A percentile compares a stretch with the other conserved stretches of the same genome.
Evolutionary conservation across 2,329 filamentous ascomycete genomes (phyloP).

Genomic region (Leptographium flavum): DNA sequence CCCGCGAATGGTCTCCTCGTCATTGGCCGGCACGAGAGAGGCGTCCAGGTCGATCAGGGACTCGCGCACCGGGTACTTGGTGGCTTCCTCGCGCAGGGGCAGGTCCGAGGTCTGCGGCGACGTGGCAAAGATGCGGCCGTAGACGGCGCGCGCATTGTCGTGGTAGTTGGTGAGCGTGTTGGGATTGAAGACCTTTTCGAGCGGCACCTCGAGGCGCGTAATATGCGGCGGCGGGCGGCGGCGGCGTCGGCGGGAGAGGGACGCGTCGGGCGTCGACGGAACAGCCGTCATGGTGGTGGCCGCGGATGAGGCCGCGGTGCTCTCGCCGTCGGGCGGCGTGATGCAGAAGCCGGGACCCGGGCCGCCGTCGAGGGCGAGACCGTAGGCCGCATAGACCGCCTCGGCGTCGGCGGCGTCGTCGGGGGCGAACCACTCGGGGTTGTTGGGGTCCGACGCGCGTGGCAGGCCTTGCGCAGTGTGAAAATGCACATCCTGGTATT

Average conservation of each 20-base stretch:
- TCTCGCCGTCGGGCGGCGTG: no score
- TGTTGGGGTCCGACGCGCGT: not conserved
- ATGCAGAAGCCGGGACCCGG: no score
- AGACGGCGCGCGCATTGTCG: constrained; percentile 47
- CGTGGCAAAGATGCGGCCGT: constrained; percentile 24
- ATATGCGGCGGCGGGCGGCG: constrained; percentile 44
- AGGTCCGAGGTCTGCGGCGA: constrained; percentile 17
- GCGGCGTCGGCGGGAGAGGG: constrained; percentile 33
- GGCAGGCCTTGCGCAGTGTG: no score
- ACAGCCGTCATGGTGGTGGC: not conserved
- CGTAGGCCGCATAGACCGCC: constrained; percentile 43
- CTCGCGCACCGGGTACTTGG: no score
- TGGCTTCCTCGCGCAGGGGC: not conserved
- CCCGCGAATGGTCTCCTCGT: constrained; percentile 33
- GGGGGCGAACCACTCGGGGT: not conserved
- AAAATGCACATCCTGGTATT: constrained; percentile 23
- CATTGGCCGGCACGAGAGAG: constrained; percentile 35
- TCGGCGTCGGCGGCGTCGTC: constrained; percentile 29
- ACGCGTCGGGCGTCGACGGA: constrained; percentile 27
- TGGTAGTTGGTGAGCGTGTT: constrained; percentile 51
- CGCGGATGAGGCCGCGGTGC: not conserved
- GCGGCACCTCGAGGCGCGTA: constrained; percentile 39
- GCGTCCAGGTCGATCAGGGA: constrained; percentile 47
- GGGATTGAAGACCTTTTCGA: constrained; percentile 52
- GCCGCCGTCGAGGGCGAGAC: constrained; percentile 14